Evolutionary conservation across 2,329 filamentous ascomycete species (phyloP), one percentile per base, ranked within the genome.

Genomic region (Fusarium clavum): DNA sequence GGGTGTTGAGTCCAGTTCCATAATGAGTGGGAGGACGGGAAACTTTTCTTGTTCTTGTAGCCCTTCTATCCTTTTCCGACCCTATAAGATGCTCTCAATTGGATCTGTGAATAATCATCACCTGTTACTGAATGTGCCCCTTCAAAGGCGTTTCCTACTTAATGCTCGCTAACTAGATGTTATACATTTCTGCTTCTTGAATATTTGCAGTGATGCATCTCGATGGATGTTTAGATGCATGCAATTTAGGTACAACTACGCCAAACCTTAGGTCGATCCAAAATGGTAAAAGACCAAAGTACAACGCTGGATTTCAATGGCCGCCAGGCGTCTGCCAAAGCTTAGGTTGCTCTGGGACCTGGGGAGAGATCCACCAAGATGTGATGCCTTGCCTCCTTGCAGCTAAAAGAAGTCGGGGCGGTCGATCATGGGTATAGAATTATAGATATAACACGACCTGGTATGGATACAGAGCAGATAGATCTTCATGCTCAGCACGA

Each of bases 281-380:
- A 70, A 70, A 68, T 46, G 67, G 61, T 34, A 70, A 66, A 55
- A 70, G 57, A 57, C 61, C 49, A 56, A 56, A 67, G 60, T 62
- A 64, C 68, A 71, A 71, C 63, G 58, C 66, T 65, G 65, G 66
- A 57, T 53, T 44, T 44, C 14, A 45, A 45, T 49, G 29, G 16
- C 43, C 48, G 45, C 38, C 55, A 41, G 43, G 38, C 45, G 52
- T 61, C 61, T 70, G 53, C 57, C 61, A 66, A 64, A 58, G 62
- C 67, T 66, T 66, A 66, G 63, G 61, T 61, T 66, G 53, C 11
- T 46, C 45, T 70, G 46, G 67, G 49, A 54, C 67, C 62, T 64
- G 67, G 67, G 67, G 57, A 41, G 61, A 70, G 67, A 68, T 70
- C 67, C 67, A 70, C 67, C 53, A 64, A 46, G 41, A 43, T 53